Conservation (phyloP, 2,329 filamentous ascomycete species). For the Dactylellina sp. region DNA sequence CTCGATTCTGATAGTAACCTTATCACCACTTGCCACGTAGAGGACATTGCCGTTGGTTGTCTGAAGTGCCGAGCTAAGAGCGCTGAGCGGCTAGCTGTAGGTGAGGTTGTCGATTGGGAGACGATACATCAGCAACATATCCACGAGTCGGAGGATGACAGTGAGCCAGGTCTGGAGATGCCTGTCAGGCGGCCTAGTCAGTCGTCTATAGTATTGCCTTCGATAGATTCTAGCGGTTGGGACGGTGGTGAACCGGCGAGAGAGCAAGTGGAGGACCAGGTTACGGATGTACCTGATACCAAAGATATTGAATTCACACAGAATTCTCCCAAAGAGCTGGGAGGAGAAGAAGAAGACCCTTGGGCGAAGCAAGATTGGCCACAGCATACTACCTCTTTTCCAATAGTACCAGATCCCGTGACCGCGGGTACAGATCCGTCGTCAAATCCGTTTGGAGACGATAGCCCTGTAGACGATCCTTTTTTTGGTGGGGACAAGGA, state of each 20-base stretch:
- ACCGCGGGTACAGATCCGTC: conserved; percentile 7
- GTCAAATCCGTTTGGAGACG: conserved; percentile 39
- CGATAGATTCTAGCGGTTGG: not conserved
- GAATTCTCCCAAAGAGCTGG: conserved; percentile 19
- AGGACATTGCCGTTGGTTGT: conserved; percentile 48
- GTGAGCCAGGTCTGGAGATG: conserved; percentile 43
- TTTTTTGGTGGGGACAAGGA: conserved; percentile 27
- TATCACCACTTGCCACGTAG: conserved; percentile 47
- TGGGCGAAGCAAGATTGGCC: conserved; percentile 32
- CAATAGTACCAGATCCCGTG: conserved; percentile 36
- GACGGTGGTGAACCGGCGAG: conserved; percentile 13
- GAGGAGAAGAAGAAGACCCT: conserved; percentile 29
- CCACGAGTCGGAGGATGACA: conserved; percentile 33
- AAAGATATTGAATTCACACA: conserved; percentile 51
- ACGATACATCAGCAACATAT: conserved; percentile 51
- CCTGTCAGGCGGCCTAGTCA: conserved; percentile 19
- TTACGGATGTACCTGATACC: conserved; percentile 38
- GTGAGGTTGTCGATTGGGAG: conserved; percentile 35
- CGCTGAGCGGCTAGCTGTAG: conserved; percentile 41
- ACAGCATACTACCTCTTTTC: conserved; percentile 48
- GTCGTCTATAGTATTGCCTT: not conserved
- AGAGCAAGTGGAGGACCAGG: not conserved
- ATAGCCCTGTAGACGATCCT: conserved; percentile 37
- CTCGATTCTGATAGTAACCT: conserved; percentile 51
- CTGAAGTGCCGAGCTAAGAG: conserved; percentile 48